Evolutionary conservation across 2,329 filamentous ascomycete genomes (phyloP).

Genomic region (Cadophora gregata): DNA sequence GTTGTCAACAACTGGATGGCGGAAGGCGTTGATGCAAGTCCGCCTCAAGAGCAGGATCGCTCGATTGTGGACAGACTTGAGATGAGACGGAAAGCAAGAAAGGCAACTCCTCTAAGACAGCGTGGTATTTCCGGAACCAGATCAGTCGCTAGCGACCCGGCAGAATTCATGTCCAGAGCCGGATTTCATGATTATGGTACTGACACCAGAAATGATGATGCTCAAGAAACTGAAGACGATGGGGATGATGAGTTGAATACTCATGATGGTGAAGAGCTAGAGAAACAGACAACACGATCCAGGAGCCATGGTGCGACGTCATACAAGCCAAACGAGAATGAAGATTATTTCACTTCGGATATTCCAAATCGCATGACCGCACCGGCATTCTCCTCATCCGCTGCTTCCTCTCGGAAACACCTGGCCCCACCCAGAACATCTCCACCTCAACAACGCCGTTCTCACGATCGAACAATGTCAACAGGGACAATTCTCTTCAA

Average conservation of each 20-base stretch:
- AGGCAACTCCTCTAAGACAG: slow-evolving; percentile 33
- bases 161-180: slow-evolving; percentile 60
- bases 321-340: slow-evolving; percentile 48
- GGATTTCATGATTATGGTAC: slow-evolving; percentile 32
- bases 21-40: slow-evolving; percentile 59
- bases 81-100: slow-evolving; percentile 44
- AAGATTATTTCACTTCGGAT: slow-evolving; percentile 63
- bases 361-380: slow-evolving; percentile 49
- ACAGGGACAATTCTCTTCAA: slow-evolving; percentile 86
- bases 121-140: slow-evolving; percentile 54
- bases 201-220: slow-evolving; percentile 21
- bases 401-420: slow-evolving; percentile 17
- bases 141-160: slow-evolving; percentile 68
- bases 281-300: slow-evolving; percentile 41
- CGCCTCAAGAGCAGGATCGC: slow-evolving; percentile 65
- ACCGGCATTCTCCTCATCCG: slow-evolving; percentile 25
- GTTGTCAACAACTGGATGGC: slow-evolving; percentile 94
- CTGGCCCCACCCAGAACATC: slow-evolving; percentile 28
- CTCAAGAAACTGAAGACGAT: slow-evolving; percentile 47
- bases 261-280: slow-evolving; percentile 70
- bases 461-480: slow-evolving; percentile 76
- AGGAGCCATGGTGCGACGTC: slow-evolving; percentile 31
- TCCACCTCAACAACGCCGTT: slow-evolving; percentile 30
- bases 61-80: slow-evolving; percentile 65
- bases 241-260: slow-evolving; percentile 90